Base-by-base conservation (phyloP, 2,329 filamentous ascomycete species). In the Colletotrichum theobromicola region DNA sequence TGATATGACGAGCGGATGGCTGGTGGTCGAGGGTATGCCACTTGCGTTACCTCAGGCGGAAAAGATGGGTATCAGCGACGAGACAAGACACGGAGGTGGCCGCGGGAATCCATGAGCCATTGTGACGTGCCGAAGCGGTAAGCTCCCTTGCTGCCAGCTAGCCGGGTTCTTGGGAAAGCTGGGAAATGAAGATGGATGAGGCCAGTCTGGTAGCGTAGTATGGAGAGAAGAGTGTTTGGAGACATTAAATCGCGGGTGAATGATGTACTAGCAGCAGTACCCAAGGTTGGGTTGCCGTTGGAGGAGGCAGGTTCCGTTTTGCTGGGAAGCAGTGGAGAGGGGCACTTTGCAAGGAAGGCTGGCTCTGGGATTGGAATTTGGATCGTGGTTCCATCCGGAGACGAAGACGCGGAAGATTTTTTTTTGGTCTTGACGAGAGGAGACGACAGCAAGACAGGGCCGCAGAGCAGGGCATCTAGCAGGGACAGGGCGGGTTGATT, bases 251-350 rank as follows among this genome's bases (percentile, higher is more conserved):
- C 32, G 32, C 21, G 53, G 13, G 53, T 57, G 24, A 57, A 24
- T 16, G 50, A 46, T 46, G 42, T 46, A 46, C 42, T 28, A 57
- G 21, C 50, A 21, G n/a, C 15, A 5, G 16, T 37, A 62, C 21
- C 58, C n/a, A 37, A 62, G 53, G 30, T 35, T 32, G 34, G 32
- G 58, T 37, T 32, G 32, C n/a, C n/a, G n/a, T n/a, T n/a, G n/a
- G n/a, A n/a, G n/a, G 21, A 18, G 42, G 42, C 55, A 53, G 57
- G 67, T 62, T 62, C 62, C 53, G 30, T 67, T 37, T 61, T 66
- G 69, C 37, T 61, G 63, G 69, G 50, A 67, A 60, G 61, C 37
- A 37, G 57, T 69, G 70, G 70, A 37, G 64, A 57, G 46, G 42
- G 67, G 67, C 21, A 70, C 60, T 57, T 37, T 30, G 46, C 30